Conservation (phyloP, 768 basidiomycete species). For the Mycena epipterygia region DNA sequence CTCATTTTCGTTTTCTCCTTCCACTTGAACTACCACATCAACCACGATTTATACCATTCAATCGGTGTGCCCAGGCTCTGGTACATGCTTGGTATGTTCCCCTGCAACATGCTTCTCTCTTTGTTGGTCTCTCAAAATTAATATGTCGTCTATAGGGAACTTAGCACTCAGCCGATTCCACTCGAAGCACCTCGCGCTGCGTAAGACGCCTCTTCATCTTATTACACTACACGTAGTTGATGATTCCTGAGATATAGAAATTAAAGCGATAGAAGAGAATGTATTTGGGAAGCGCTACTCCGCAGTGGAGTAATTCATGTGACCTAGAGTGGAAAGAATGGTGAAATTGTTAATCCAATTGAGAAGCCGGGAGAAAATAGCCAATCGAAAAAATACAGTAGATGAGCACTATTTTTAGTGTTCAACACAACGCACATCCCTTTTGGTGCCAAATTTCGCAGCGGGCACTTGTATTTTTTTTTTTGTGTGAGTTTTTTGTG, state of each 20-base stretch:
- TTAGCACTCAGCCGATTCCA: conserved; percentile 74
- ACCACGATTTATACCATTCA: no score
- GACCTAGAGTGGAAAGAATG: no score
- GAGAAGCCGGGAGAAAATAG: no score
- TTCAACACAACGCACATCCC: no score
- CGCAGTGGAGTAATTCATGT: background rate
- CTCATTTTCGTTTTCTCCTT: no score
- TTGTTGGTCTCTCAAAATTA: background rate
- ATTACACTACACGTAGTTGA: background rate
- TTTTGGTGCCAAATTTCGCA: no score
- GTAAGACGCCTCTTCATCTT: conserved; percentile 59
- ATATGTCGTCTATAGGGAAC: conserved; percentile 61
- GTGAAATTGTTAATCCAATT: no score
- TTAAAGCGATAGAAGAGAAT: conserved; percentile 75
- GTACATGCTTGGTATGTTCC: conserved; percentile 64
- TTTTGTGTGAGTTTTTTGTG: no score
- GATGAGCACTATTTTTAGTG: no score
- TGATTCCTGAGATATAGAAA: conserved; percentile 59
- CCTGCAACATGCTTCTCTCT: conserved; percentile 39
- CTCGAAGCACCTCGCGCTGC: conserved; percentile 76
- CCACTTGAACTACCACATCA: no score
- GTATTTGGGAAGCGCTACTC: conserved; percentile 52
- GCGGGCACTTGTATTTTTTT: no score
- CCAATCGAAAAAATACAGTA: no score
- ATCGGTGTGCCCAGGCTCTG: conserved; percentile 69